Base-by-base conservation (phyloP, 352 stramenopile species). In the Thraustochytrium sp. region DNA sequence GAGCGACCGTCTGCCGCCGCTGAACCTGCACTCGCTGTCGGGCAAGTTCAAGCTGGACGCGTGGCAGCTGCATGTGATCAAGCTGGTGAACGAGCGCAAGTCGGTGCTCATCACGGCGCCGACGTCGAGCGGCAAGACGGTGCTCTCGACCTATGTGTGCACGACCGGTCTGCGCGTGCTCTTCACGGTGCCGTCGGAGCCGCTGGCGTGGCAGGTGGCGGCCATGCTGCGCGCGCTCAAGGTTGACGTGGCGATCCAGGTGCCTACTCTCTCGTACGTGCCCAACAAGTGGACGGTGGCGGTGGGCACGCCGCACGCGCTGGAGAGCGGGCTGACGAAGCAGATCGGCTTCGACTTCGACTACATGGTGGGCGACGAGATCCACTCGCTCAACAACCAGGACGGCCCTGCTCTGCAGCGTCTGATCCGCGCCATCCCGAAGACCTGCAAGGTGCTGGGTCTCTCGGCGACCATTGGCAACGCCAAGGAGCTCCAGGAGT, bases 391-490 rank as follows among this genome's bases (percentile, higher is more conserved):
- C 54, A 98, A 99, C 88, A 96, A 96, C 61, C 90, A 94, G 0
- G 96, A 99, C 86, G 96, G 96, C 76, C 95, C 97, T 87, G 94
- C 95, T 2, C 88, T 98, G n/a, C 94, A 98, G 88, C 91, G 95
- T 61, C 96, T 98, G 76, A 92, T 98, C 68, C 97, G 96, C 87
- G 90, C 90, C 13, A 94, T 95, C 56, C 40, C 59, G 16, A 84
- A 38, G 63, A 96, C 93, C 78, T 99, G 96, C 82, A 96, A 95
- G 21, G 97, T 98, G 85, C 86, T 99, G 82, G 96, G 95, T n/a
- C 90, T 99, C 21, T 98, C 94, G 88, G 96, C 96, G 51, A 99
- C 96, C 11, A 98, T 99, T 86, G 96, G 96, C 82, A 99, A 99
- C 88, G 94, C 94, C 2, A 86, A 90, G 42, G 92, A 97, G 86